Percentiles rank a stretch among this genome's conserved stretches.
These are phyloP conservation scores for Vitis amurensis DNA, from an alignment of 164 flowering plant species.

Conservation along the genomic window DNA sequence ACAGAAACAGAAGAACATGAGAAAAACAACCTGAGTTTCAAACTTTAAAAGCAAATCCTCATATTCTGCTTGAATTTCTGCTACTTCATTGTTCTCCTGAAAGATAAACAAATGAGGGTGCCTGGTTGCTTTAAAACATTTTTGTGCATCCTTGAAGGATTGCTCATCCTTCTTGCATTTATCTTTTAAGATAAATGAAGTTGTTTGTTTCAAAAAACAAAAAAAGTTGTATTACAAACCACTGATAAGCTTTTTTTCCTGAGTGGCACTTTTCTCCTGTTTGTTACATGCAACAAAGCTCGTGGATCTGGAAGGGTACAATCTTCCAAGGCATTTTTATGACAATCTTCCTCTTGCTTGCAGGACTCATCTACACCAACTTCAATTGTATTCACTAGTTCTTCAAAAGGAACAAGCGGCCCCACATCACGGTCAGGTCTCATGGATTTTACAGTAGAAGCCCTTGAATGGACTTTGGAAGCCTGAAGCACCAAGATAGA, in stretches of 20 bases:
- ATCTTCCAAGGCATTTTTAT: constrained; percentile 22
- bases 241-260: constrained; percentile 46
- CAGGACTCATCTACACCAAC: constrained; percentile 15
- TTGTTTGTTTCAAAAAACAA: not conserved
- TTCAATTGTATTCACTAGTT: constrained; percentile 49
- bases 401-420: constrained; percentile 76
- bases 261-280: constrained; percentile 61
- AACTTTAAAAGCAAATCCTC: constrained; percentile 62
- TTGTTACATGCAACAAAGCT: constrained; percentile 77
- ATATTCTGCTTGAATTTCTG: constrained; percentile 56
- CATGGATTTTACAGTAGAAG: constrained; percentile 30
- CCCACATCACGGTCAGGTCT: constrained; percentile 45
- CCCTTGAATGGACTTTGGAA: constrained; percentile 23
- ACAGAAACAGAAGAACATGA: constrained; percentile 9
- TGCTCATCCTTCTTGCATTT: no score
- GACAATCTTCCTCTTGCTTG: constrained; percentile 27
- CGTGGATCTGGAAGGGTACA: constrained; percentile 65
- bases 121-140: no score
- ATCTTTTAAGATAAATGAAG: not conserved
- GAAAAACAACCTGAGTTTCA: constrained; percentile 65
- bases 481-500: constrained; percentile 26
- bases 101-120: constrained; percentile 15
- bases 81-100: constrained; percentile 54
- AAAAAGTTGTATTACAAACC: constrained; percentile 31
- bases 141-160: no score